These are phyloP conservation scores for Candida pseudoviswanathii DNA, from an alignment of 1,139 yeast genomes.

Conservation along the genomic window DNA sequence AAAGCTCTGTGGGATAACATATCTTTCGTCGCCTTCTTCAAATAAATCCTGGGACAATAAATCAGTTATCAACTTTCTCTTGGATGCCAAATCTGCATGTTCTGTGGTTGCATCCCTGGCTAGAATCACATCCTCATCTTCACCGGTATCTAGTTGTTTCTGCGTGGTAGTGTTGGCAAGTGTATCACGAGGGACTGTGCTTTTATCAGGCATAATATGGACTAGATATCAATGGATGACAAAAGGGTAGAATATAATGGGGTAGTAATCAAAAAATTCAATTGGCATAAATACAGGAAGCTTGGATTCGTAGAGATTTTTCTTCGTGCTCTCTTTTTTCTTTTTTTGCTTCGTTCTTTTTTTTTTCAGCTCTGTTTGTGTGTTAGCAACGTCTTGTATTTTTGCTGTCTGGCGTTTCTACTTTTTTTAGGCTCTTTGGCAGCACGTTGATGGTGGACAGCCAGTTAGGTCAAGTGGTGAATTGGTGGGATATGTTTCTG, in stretches of 20 bases:
- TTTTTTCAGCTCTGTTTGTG: background rate
- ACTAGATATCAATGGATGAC: background rate
- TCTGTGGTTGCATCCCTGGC: background rate
- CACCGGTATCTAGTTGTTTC: background rate
- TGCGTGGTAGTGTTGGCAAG: background rate
- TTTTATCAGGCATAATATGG: conserved; percentile 3
- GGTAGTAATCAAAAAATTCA: background rate
- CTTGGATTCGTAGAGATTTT: background rate
- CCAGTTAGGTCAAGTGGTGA: background rate
- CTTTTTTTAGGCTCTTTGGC: conserved; percentile 6
- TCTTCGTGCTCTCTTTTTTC: background rate
- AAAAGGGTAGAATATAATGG: background rate
- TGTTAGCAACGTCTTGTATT: background rate
- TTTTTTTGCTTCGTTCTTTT: background rate
- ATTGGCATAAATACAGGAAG: background rate
- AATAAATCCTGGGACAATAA: conserved; percentile 21
- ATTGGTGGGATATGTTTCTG: background rate
- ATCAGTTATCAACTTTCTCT: conserved; percentile 25
- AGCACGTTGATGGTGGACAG: background rate
- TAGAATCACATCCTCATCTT: conserved; percentile 1
- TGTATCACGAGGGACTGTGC: background rate
- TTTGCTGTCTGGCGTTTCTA: conserved; percentile 1
- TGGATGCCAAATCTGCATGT: conserved; percentile 16
- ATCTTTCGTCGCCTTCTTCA: conserved; percentile 41
- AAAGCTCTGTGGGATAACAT: conserved; percentile 35